Percentiles rank a stretch among this genome's conserved stretches.
Conservation (phyloP, 345 rosid genomes). For the Passiflora organensis region DNA sequence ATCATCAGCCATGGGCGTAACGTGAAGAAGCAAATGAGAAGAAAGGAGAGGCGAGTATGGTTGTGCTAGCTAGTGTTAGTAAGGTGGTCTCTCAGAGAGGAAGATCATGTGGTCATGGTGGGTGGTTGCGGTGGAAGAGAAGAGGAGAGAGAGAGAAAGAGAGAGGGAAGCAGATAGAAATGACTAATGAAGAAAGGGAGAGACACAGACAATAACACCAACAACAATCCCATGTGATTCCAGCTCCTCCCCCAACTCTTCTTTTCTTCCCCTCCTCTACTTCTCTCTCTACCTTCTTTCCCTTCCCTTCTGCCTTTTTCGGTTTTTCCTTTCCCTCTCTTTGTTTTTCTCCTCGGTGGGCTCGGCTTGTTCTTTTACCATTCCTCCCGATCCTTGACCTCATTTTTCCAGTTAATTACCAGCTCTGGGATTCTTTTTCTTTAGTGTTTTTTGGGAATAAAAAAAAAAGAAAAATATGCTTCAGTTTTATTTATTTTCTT, state of each 20-base stretch:
- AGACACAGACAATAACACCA: slow-evolving; percentile 4
- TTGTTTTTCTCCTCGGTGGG: background rate
- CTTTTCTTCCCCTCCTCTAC: background rate
- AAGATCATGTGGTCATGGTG: slow-evolving; percentile 1
- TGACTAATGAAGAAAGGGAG: slow-evolving; percentile 3
- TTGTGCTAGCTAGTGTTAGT: background rate
- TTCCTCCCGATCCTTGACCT: slow-evolving; percentile 3
- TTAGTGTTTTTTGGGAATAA: too few species aligned
- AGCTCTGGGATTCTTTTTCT: background rate
- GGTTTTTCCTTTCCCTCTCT: too few species aligned
- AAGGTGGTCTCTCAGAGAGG: slow-evolving; percentile 11
- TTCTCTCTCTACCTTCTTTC: slow-evolving; percentile 1
- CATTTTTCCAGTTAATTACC: background rate
- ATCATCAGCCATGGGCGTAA: slow-evolving; percentile 70
- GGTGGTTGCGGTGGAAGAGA: background rate
- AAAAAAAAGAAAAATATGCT: too few species aligned
- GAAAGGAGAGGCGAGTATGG: background rate
- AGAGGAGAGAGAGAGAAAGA: slow-evolving; percentile 6
- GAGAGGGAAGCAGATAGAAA: background rate
- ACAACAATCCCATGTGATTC: slow-evolving; percentile 23
- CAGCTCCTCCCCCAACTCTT: slow-evolving; percentile 6
- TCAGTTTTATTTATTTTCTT: too few species aligned
- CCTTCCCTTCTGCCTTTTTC: too few species aligned
- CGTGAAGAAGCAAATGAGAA: background rate
- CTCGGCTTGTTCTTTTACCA: slow-evolving; percentile 3